A percentile compares a stretch with the other conserved stretches of the same genome.
Conservation (phyloP, 1,284 basidiomycete genomes). For the Rhodotorula sp. region DNA sequence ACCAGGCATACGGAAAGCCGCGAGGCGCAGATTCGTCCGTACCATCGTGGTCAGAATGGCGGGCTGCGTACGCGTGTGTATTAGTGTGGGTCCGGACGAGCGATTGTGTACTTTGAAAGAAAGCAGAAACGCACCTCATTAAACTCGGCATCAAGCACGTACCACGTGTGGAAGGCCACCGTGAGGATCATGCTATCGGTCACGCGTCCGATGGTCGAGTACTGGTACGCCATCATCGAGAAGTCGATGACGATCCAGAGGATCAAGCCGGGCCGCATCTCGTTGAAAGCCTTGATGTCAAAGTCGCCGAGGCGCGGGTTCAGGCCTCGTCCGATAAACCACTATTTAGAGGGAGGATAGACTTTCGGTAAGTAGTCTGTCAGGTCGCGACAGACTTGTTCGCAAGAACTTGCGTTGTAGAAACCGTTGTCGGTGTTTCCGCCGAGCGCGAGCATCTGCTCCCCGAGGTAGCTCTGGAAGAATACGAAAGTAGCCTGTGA, state of each 20-base stretch:
- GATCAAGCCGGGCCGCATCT: constrained; percentile 91
- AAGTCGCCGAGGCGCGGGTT: constrained; percentile 84
- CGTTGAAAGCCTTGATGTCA: constrained; percentile 95
- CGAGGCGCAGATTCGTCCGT: background rate
- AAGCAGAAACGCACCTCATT: constrained; percentile 67
- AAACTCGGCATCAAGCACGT: constrained; percentile 80
- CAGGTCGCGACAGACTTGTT: too few relatives aligned
- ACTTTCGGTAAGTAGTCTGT: background rate
- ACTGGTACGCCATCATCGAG: constrained; percentile 88
- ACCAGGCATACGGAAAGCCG: background rate
- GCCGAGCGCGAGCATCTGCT: constrained; percentile 72
- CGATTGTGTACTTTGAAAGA: background rate
- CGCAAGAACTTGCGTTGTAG: constrained; percentile 71
- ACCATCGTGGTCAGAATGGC: constrained; percentile 74
- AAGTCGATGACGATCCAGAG: constrained; percentile 91
- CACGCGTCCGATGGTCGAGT: constrained; percentile 65
- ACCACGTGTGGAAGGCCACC: constrained; percentile 79
- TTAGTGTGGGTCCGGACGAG: background rate
- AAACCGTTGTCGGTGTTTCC: constrained; percentile 85
- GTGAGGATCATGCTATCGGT: constrained; percentile 94
- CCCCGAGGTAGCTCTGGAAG: constrained; percentile 60
- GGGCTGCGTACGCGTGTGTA: constrained; percentile 44
- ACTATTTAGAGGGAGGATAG: constrained; percentile 56
- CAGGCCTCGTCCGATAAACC: constrained; percentile 92
- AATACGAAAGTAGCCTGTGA: constrained; percentile 66